Conservation (phyloP, 345 rosid genomes). For the Brassica juncea region DNA sequence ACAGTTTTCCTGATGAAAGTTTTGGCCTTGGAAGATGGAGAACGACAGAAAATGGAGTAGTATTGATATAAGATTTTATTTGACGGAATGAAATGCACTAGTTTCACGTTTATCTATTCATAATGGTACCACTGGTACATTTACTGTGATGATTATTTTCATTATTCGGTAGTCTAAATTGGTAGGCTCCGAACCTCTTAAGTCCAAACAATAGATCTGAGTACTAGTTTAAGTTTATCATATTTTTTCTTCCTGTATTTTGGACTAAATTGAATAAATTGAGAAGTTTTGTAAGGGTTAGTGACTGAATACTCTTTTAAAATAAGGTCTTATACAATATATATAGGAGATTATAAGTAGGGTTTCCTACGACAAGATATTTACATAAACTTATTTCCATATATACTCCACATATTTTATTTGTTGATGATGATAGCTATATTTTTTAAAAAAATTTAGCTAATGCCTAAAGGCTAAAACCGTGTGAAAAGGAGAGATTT, state of each 20-base stretch:
- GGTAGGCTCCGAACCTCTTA: background rate
- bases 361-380: too few species aligned
- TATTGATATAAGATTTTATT: background rate
- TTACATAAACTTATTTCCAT: too few species aligned
- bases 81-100: background rate
- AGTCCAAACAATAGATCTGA: background rate
- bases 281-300: background rate
- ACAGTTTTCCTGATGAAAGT: constrained; percentile 4
- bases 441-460: background rate
- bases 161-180: background rate
- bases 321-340: too few species aligned
- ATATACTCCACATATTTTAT: background rate
- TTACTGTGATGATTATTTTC: background rate
- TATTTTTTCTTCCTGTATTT: background rate
- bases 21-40: constrained; percentile 24
- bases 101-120: constrained; percentile 8
- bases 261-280: background rate
- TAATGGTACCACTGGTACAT: background rate
- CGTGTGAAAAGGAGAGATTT: background rate
- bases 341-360: too few species aligned
- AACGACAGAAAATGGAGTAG: constrained; percentile 4
- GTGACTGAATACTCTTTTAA: too few species aligned
- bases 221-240: background rate
- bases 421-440: background rate
- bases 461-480: background rate